Evolutionary conservation across 1,284 basidiomycete genomes (phyloP).

Genomic region (Naganishia albida): DNA sequence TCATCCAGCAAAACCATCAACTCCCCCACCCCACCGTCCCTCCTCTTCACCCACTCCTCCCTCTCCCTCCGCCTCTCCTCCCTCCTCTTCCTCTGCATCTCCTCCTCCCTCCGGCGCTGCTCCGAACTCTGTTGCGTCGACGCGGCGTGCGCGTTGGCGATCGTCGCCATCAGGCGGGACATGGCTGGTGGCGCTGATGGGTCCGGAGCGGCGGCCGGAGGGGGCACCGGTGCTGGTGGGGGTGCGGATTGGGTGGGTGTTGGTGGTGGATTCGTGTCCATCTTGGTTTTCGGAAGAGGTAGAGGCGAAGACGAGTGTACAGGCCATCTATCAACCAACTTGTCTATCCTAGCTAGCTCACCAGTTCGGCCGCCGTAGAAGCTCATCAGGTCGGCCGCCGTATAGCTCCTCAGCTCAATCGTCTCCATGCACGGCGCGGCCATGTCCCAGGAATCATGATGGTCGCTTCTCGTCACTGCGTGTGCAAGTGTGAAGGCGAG

Average conservation of each 20-base stretch:
- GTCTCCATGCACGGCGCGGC: no score
- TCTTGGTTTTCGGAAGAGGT: no score
- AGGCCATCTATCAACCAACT: no score
- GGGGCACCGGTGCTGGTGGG: background rate
- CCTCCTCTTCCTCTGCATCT: constrained; percentile 2
- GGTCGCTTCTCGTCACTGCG: no score
- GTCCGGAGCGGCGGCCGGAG: background rate
- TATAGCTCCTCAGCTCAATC: no score
- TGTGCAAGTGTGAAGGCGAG: no score
- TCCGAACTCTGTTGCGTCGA: background rate
- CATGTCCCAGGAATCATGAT: no score
- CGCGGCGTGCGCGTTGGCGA: constrained; percentile 10
- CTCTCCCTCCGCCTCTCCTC: constrained; percentile 34
- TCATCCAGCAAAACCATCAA: constrained; percentile 95
- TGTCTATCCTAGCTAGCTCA: no score
- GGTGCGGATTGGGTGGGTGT: constrained; percentile 4
- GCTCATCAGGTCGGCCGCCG: no score
- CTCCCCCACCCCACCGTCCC: constrained; percentile 87
- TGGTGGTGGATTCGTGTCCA: background rate
- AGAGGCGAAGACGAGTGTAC: no score
- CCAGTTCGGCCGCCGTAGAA: no score
- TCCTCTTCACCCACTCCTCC: constrained; percentile 64
- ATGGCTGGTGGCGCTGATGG: background rate
- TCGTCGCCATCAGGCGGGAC: constrained; percentile 8
- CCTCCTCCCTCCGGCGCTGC: constrained; percentile 2